Conservation (phyloP, 116 monocot genomes). For the Trichopus zeylanicus region DNA sequence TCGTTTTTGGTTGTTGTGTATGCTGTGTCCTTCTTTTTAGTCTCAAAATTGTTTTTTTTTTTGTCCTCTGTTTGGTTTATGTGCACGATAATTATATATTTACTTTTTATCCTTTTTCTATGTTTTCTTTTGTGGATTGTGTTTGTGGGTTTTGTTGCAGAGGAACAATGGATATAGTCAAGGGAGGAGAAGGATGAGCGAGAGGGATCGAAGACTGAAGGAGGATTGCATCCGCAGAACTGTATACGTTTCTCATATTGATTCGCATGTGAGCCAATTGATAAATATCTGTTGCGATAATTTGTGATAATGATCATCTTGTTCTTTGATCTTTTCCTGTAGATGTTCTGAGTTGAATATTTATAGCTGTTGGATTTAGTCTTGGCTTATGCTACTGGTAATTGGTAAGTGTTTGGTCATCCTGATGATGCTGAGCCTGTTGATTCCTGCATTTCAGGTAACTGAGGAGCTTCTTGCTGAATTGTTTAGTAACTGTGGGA, state of each 20-base stretch:
- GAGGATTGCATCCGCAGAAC: constrained; percentile 76
- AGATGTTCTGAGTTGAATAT: too few species aligned
- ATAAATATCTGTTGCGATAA: background rate
- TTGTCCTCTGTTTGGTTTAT: too few species aligned
- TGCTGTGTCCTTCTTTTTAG: background rate
- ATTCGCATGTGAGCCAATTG: constrained; percentile 42
- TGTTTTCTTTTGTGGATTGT: background rate
- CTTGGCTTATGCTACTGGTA: background rate
- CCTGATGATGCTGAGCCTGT: constrained; percentile 2
- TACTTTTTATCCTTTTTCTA: background rate
- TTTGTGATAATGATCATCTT: too few species aligned
- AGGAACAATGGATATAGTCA: constrained; percentile 54
- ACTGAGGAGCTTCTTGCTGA: constrained; percentile 74
- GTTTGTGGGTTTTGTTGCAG: constrained; percentile 19
- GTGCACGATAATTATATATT: background rate
- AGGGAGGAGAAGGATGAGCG: constrained; percentile 53
- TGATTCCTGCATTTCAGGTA: constrained; percentile 36
- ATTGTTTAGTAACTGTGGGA: constrained; percentile 53
- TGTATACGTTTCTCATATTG: constrained; percentile 90
- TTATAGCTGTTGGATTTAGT: background rate
- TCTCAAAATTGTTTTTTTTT: background rate
- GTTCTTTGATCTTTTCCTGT: too few species aligned
- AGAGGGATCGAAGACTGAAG: constrained; percentile 39
- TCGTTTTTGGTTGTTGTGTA: background rate
- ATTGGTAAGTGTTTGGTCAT: background rate